Evolutionary conservation across 768 basidiomycete genomes (phyloP).

Genomic region (Gymnopilus junonius): DNA sequence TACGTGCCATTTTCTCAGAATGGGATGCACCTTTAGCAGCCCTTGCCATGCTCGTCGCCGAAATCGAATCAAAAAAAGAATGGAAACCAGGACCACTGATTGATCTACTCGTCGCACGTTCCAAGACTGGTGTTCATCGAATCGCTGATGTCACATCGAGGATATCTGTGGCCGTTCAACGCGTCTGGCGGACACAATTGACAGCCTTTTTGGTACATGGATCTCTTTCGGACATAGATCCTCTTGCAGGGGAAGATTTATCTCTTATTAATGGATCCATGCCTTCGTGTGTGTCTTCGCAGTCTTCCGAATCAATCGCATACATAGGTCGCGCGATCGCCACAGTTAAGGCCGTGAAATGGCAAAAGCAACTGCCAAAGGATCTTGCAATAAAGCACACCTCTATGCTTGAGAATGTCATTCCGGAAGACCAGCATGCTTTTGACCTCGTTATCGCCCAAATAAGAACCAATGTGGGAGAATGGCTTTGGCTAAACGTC

Average conservation of each 20-base stretch:
- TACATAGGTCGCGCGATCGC: conserved; percentile 90
- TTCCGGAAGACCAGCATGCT: conserved; percentile 75
- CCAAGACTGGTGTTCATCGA: conserved; percentile 79
- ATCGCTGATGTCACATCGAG: conserved; percentile 72
- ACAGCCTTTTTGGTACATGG: conserved; percentile 80
- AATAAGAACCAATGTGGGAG: conserved; percentile 82
- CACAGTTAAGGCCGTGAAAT: conserved; percentile 79
- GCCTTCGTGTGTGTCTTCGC: conserved; percentile 74
- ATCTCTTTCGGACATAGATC: conserved; percentile 70
- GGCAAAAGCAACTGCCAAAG: conserved; percentile 78
- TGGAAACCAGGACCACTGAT: conserved; percentile 83
- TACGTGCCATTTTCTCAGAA: conserved; percentile 82
- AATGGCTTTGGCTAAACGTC: conserved; percentile 94
- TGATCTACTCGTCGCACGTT: conserved; percentile 73
- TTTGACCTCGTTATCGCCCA: conserved; percentile 78
- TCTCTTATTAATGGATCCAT: conserved; percentile 65
- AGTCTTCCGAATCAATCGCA: conserved; percentile 78
- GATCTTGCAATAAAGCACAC: conserved; percentile 69
- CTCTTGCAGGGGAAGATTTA: conserved; percentile 66
- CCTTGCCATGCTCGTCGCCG: conserved; percentile 65
- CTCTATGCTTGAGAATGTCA: conserved; percentile 61
- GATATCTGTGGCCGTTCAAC: conserved; percentile 76
- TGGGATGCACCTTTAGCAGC: conserved; percentile 90
- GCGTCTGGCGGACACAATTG: conserved; percentile 85
- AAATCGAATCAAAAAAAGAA: conserved; percentile 56